A percentile compares a stretch with the other conserved stretches of the same genome.
Conservation (phyloP, 2,329 filamentous ascomycete genomes). For the Lachnellula arida region DNA sequence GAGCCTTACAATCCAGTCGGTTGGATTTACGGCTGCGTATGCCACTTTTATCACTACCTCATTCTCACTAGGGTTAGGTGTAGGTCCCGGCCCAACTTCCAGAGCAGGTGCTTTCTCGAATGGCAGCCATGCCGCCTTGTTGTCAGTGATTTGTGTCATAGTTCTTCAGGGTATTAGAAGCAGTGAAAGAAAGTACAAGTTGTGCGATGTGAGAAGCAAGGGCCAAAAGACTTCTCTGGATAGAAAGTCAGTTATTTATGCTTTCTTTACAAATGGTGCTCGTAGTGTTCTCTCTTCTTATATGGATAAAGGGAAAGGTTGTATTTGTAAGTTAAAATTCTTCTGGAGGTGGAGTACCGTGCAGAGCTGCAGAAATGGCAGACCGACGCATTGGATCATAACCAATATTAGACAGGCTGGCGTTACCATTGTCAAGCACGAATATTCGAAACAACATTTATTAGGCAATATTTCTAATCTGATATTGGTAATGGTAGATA, state of each 20-base stretch:
- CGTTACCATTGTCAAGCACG: no score
- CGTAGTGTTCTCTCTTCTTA: background rate
- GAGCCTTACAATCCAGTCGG: constrained; percentile 35
- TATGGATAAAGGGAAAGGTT: background rate
- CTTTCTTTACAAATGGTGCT: background rate
- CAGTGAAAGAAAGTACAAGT: no score
- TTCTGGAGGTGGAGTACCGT: background rate
- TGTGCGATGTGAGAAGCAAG: no score
- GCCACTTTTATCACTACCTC: constrained; percentile 34
- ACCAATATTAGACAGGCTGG: background rate
- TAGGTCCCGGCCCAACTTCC: constrained; percentile 35
- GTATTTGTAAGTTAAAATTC: background rate
- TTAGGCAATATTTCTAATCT: no score
- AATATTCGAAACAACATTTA: no score
- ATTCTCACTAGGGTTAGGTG: constrained; percentile 26
- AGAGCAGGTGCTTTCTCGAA: constrained; percentile 30
- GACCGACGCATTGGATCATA: background rate
- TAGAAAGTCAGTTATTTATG: background rate
- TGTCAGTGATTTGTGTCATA: constrained; percentile 11
- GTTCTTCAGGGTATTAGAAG: background rate
- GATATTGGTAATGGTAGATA: no score
- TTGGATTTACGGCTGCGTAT: constrained; percentile 37
- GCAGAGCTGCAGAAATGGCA: background rate
- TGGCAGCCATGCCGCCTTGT: constrained; percentile 23
- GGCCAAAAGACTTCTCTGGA: background rate